Percentiles rank a stretch among this genome's conserved stretches.
Conservation (phyloP, 139 green algal species). For the Tetratostichococcus sp. region DNA sequence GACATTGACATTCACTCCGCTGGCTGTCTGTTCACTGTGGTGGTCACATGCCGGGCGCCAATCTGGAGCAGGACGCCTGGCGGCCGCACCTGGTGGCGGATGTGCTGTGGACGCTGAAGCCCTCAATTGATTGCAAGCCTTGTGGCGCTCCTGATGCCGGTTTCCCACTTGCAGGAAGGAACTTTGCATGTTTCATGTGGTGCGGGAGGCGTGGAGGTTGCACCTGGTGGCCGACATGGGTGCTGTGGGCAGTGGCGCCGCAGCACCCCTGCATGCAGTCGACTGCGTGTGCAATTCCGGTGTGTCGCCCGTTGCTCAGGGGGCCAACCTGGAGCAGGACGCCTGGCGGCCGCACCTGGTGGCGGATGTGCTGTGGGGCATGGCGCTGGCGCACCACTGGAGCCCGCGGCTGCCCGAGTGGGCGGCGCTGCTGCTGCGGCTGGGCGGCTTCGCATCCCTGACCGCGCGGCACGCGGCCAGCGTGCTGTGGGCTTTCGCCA, state of each 20-base stretch:
- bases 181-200: too few species aligned
- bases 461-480: neutral
- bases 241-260: too few species aligned
- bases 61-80: neutral
- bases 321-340: neutral
- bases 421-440: slow-evolving; percentile 1
- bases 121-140: neutral
- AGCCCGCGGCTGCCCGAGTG: neutral
- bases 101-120: slow-evolving; percentile 5
- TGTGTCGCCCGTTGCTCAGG: neutral
- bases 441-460: neutral
- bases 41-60: too few species aligned
- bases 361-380: slow-evolving; percentile 1
- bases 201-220: too few species aligned
- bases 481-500: slow-evolving; percentile 7
- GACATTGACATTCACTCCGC: too few species aligned
- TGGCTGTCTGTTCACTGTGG: too few species aligned
- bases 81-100: neutral
- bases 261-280: too few species aligned
- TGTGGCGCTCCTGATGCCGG: neutral
- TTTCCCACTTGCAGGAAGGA: too few species aligned
- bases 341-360: neutral
- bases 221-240: too few species aligned
- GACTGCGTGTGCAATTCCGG: too few species aligned
- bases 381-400: slow-evolving; percentile 11